Conservation (phyloP, 1,139 yeast species). For the Spencermartinsiella ligniputridi region DNA sequence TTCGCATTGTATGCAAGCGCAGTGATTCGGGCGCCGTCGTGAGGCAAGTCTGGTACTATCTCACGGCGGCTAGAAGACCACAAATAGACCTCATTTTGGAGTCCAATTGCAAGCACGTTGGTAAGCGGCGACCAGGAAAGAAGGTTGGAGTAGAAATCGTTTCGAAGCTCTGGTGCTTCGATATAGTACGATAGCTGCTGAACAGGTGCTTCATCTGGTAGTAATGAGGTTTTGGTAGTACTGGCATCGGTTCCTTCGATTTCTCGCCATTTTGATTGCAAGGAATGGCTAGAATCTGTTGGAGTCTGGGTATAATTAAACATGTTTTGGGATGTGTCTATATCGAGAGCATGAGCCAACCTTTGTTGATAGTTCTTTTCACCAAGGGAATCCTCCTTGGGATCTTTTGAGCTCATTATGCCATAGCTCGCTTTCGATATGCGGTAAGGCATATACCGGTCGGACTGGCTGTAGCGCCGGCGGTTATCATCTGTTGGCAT, state of each 20-base stretch:
- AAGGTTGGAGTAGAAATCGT: slow-evolving; percentile 77
- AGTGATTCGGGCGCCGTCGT: slow-evolving; percentile 40
- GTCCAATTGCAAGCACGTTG: slow-evolving; percentile 62
- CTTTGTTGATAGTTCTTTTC: neutral
- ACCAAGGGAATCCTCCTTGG: neutral
- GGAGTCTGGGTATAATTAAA: neutral
- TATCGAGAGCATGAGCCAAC: slow-evolving; percentile 1
- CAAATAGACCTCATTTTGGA: slow-evolving; percentile 54
- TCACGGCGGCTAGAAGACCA: slow-evolving; percentile 51
- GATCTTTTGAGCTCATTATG: neutral
- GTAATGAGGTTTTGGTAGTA: neutral
- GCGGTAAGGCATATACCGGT: neutral
- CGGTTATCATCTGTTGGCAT: neutral
- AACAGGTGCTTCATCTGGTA: slow-evolving; percentile 20
- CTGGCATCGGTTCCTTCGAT: neutral
- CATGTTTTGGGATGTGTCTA: neutral
- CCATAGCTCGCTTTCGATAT: neutral
- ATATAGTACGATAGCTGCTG: slow-evolving; percentile 44
- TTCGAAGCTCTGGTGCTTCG: slow-evolving; percentile 71
- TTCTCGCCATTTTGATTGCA: neutral
- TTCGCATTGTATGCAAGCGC: slow-evolving; percentile 53
- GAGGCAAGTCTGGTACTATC: slow-evolving; percentile 15
- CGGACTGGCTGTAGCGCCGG: neutral
- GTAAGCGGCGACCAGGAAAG: slow-evolving; percentile 65
- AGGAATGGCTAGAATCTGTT: neutral